phyloP scores from a whole-genome alignment of 352 stramenopile genomes.

The Phytopythium litorale region DNA sequence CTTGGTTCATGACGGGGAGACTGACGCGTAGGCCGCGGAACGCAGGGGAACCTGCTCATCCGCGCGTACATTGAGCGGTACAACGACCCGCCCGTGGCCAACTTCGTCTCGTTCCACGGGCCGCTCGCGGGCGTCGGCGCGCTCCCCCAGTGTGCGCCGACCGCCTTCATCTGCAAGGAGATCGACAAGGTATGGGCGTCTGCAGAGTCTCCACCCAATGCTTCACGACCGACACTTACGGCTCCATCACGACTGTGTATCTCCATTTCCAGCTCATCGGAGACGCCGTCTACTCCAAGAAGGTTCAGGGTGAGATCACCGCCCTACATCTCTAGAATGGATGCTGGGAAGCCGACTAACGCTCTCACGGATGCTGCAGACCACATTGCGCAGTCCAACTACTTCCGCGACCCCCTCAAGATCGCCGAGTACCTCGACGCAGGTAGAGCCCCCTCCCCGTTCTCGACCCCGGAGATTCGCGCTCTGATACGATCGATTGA shows the following conservation, averaged over 20 bases:
- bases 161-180: slow-evolving; percentile 81
- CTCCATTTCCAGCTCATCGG: slow-evolving; percentile 64
- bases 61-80: slow-evolving; percentile 93
- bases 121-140: slow-evolving; percentile 88
- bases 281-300: slow-evolving; percentile 78
- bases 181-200: slow-evolving; percentile 49
- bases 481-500: not conserved
- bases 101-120: slow-evolving; percentile 91
- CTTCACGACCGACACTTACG: not conserved
- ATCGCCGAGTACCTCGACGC: slow-evolving; percentile 67
- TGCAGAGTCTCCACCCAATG: not conserved
- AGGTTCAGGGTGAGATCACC: slow-evolving; percentile 61
- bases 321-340: not conserved
- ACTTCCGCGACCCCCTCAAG: slow-evolving; percentile 88
- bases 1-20: not conserved
- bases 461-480: not conserved
- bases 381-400: slow-evolving; percentile 90
- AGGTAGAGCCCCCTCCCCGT: slow-evolving; percentile 23
- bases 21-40: not conserved
- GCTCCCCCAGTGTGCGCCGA: slow-evolving; percentile 86
- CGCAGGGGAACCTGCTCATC: slow-evolving; percentile 89
- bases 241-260: not conserved
- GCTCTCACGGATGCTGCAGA: slow-evolving; percentile 24
- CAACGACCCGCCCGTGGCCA: slow-evolving; percentile 90
- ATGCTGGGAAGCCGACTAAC: not conserved